Base-by-base conservation (phyloP, 2,329 filamentous ascomycete genomes). In the Ophiosphaerella herpotricha region DNA sequence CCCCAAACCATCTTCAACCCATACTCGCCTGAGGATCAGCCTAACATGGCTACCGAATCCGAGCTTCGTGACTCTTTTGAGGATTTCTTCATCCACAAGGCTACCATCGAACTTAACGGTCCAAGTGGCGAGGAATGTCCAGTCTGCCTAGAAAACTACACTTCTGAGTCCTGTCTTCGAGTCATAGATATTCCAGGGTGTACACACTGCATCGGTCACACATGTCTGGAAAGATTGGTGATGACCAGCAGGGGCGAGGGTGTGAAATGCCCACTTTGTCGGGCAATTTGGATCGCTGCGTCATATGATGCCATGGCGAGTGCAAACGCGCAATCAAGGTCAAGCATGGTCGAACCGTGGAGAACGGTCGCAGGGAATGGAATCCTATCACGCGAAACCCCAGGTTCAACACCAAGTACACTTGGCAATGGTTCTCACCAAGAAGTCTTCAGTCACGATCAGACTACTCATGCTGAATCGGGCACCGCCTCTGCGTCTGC, bases 251-350 rank as follows among this genome's bases (percentile, higher is more conserved):
- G 54, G 1, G 18, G 18, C 5, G 37, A 47, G 8, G 52, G 55
- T n/a, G 64, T 60, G 47, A 54, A 34, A 13, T 64, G 63, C 41
- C 60, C 58, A 5, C 14, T 63, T n/a, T 66, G 63, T 38, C 58
- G 63, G 11, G 47, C 60, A 2, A 14, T 57, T n/a, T 67, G 61
- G 61, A 52, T 58, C 33, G n/a, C 42, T 6, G 38, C 26, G 26
- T 8, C 7, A 29, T 11, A 7, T 29, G 26, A 29, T 11, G 26
- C 26, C 6, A 11, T 29, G 11, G 7, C 26, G 26, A 29, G 7
- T 29, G 11, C 26, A 3, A 4, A 21, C 18, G 18, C 18, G 18
- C 18, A 21, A 21, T 5, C 18, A 21, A 21, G 18, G 18, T 21
- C 18, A 3, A 21, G 18, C 18, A 21, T 21, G 4, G 3, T 21